Evolutionary conservation across 352 stramenopile species (phyloP), one percentile per base, ranked within the genome.

Genomic region (Phytopythium vexans): DNA sequence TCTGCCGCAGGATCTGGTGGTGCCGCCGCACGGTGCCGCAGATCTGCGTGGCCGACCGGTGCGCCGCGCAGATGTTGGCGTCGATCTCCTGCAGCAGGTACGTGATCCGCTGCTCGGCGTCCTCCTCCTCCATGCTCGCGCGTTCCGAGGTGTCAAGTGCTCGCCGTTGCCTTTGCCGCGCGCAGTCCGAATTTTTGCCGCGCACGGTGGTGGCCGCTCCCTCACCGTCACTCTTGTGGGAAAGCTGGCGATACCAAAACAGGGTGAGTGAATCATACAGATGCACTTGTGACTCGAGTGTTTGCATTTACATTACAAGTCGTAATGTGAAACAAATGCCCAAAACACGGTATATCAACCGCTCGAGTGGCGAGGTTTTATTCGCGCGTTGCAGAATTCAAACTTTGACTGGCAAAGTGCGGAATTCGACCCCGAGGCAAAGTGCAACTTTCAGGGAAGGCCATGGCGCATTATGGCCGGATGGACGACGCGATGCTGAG

Each of bases 1-100:
- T 89, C 59, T 89, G 75, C 9, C 74, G 62, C 49, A 90, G 56
- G 37, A 92, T 85, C 59, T 89, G 79, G 68, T 92, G 78, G 58
- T 92, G 82, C 27, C 78, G 60, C 14, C 82, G 62, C 41, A 90
- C 73, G 0, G 74, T 92, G 16, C 64, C 60, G 58, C 69, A 88
- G 52, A 92, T 90, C 58, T 90, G 74, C 50, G 82, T 90, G 33
- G 82, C 82, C 50, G 79, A 88, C 34, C 77, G 77, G 39, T 92
- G 82, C 38, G 82, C 79, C 35, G 82, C 79, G 52, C 73, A 89
- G 56, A 92, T 85, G 62, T 90, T 90, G 49, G 76, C 75, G 50
- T 92, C 82, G 66, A 92, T 90, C 72, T 92, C 82, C 66, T 90
- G 77, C 55, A 92, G 66, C 55, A 92, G 56, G 69, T 87, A 90